phyloP scores from a whole-genome alignment of 1,139 yeast genomes.

The Martiniozyma asiatica region DNA sequence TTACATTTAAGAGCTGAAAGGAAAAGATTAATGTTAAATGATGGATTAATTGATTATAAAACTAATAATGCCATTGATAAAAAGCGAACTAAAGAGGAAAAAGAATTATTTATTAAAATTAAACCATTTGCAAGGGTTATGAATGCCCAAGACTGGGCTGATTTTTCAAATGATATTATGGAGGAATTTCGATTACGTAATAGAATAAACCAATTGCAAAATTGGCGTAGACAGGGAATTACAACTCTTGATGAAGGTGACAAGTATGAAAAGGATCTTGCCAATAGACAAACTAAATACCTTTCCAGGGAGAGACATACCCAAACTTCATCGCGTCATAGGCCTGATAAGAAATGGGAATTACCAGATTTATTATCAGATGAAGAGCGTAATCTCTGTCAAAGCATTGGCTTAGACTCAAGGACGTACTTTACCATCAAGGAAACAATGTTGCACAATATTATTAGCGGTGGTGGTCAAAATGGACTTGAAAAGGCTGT shows the following conservation, averaged over 20 bases:
- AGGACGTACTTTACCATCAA: constrained; percentile 91
- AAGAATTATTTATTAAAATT: constrained; percentile 60
- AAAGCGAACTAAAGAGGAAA: constrained; percentile 78
- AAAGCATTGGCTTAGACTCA: constrained; percentile 74
- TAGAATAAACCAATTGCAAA: constrained; percentile 80
- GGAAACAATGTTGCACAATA: too few species aligned
- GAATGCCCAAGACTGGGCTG: constrained; percentile 69
- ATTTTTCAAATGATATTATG: constrained; percentile 58
- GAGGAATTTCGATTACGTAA: constrained; percentile 71
- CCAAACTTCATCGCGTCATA: constrained; percentile 18
- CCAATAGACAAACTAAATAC: constrained; percentile 22
- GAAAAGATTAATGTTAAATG: constrained; percentile 68
- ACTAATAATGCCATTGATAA: constrained; percentile 67
- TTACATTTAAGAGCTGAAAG: constrained; percentile 88
- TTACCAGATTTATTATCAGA: constrained; percentile 53
- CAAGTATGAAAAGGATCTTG: constrained; percentile 81
- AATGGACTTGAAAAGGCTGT: too few species aligned
- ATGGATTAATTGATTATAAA: constrained; percentile 73
- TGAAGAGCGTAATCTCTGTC: constrained; percentile 79
- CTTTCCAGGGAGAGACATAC: constrained; percentile 19
- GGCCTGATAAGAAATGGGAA: constrained; percentile 19
- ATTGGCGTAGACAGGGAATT: constrained; percentile 85
- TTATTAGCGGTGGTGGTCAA: too few species aligned
- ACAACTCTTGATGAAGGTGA: constrained; percentile 74
- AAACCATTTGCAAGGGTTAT: constrained; percentile 76